Evolutionary conservation across 2,329 filamentous ascomycete genomes (phyloP), one percentile per base, ranked within the genome.

Genomic region (Fusarium secorum): DNA sequence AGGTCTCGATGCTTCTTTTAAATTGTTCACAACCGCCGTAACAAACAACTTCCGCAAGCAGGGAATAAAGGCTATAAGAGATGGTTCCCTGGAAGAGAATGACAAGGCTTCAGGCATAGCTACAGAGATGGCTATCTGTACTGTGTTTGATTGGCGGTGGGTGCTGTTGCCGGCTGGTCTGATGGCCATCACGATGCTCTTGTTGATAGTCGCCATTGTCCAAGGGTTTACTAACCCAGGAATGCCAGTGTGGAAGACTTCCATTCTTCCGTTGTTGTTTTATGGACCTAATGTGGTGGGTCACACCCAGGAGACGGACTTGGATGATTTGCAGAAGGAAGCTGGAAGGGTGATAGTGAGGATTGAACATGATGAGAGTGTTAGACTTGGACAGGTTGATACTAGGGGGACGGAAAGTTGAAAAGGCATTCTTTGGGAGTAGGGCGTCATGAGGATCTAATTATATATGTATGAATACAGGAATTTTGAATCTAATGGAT

Each of bases 91-190:
- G 14, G 7, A n/a, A 17, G n/a, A 24, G 0, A 22, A 14, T 1
- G 59, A 55, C 7, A 20, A 22, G 3, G 41, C 39, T 4, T 15
- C 15, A 1, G 61, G 61, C 1, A 10, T n/a, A 18, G 61, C 52
- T 4, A 41, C 52, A 28, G 59, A 64, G 22, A 64, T 44, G 13
- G 35, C 41, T 10, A 41, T 64, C 2, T 64, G 61, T 2, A 64
- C 61, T 3, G 48, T 56, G 5, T 64, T 64, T 32, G 59, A 64
- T 3, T 64, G 61, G 61, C 59, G 48, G 0, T 64, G 61, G 61
- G 30, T 64, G 20, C 6, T 64, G 9, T 14, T 64, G 8, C 59
- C 59, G 3, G 59, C 48, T 9, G 24, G n/a, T 1, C 24, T 64
- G 15, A n/a, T 64, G 48, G 24, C 15, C 13, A 30, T 48, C 13